A percentile compares a stretch with the other conserved stretches of the same genome.
These are phyloP conservation scores for Skeletonema marinoi DNA, from an alignment of 108 stramenopile species.

Conservation along the genomic window DNA sequence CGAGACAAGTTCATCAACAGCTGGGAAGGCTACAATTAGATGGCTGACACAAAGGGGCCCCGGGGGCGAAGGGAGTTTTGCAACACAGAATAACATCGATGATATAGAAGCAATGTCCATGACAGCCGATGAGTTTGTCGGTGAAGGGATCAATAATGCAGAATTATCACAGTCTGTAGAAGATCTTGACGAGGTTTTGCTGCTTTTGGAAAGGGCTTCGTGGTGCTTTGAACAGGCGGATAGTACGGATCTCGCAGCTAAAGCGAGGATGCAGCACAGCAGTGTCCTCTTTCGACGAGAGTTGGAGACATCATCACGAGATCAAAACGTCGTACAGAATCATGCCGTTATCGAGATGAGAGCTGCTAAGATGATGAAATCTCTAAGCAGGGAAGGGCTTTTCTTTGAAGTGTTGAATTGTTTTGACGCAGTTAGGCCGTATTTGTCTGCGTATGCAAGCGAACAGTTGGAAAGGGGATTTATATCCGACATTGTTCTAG, in stretches of 20 bases:
- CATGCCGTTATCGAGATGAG: constrained; percentile 8
- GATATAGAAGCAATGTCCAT: constrained; percentile 29
- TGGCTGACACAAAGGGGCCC: neutral
- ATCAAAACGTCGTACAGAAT: neutral
- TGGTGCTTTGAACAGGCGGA: constrained; percentile 43
- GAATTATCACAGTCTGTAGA: constrained; percentile 19
- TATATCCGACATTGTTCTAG: neutral
- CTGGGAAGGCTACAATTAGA: constrained; percentile 45
- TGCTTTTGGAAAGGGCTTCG: constrained; percentile 30
- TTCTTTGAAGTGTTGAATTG: neutral
- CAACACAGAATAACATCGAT: constrained; percentile 22
- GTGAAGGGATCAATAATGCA: constrained; percentile 29
- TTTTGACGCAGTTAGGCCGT: neutral
- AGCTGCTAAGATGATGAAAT: constrained; percentile 17
- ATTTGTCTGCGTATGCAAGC: constrained; percentile 5
- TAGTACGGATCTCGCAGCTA: constrained; percentile 14
- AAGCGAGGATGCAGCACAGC: constrained; percentile 38
- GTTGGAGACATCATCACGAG: neutral
- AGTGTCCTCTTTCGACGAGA: constrained; percentile 32
- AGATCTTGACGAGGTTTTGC: neutral
- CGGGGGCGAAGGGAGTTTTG: constrained; percentile 6
- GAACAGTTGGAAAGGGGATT: constrained; percentile 2
- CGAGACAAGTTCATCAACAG: constrained; percentile 36
- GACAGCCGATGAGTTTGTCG: constrained; percentile 41
- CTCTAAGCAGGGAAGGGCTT: constrained; percentile 23